Evolutionary conservation across 441 rosid genomes (phyloP), one percentile per base, ranked within the genome.

Genomic region (Hura crepitans): DNA sequence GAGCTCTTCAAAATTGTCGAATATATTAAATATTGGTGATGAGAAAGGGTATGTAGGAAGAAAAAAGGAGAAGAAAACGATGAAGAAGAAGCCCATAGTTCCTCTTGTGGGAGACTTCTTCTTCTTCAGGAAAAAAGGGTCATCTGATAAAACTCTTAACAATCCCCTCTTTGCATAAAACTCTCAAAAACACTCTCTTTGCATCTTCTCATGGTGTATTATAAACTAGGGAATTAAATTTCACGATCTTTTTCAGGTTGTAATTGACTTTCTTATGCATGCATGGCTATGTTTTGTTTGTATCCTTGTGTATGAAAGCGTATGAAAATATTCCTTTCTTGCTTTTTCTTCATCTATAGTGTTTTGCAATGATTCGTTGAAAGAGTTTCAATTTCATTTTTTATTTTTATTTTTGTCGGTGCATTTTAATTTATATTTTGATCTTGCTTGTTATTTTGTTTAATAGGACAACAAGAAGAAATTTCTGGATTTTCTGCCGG

Each of bases 11-110:
- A 68, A 81, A 13, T 68, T 91, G 85, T 81, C 93, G 53, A 81
- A 91, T 60, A 87, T 88, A 74, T 75, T 89, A 78, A 89, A 79
- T 65, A 75, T 79, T 55, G 84, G 77, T 4, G 84, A 81, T 12
- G 74, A 65, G 45, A 74, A 65, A 31, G 81, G 66, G 20, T 75
- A 72, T 66, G 75, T 67, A 35, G 81, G 71, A 4, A 80, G 73
- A 4, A 69, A 66, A 46, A 82, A 68, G 17, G 83, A 77, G 77
- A 78, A 67, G 69, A 73, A 5, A 63, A 64, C 9, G 79, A 88
- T 80, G 89, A 93, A 90, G 85, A 85, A 85, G 87, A 93, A 91
- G 78, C 98, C 97, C 17, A 83, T 89, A 1, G 80, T 93, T 73
- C 98, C 97, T 57, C 87, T 89, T 3, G 81, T 89, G 47, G 87